These are phyloP conservation scores for Warburgia ugandensis DNA, from an alignment of 164 flowering plant genomes.

Conservation along the genomic window DNA sequence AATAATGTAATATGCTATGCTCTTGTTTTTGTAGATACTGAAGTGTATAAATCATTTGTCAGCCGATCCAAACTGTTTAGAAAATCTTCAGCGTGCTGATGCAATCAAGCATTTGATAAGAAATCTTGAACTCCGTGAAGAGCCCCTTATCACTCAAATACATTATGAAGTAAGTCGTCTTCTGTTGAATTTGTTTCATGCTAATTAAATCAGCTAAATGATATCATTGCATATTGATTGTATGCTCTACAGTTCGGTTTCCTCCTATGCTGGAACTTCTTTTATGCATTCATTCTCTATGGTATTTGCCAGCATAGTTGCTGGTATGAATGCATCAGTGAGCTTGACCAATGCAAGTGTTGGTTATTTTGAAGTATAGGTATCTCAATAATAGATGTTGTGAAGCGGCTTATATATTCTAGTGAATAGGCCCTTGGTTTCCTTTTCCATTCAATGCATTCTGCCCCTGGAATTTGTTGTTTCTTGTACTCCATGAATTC, in stretches of 20 bases:
- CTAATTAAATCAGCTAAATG: background rate
- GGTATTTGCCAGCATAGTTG: too few relatives aligned
- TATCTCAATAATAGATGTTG: too few relatives aligned
- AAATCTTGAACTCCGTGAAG: constrained; percentile 94
- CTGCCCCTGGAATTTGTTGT: too few relatives aligned
- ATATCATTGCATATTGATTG: background rate
- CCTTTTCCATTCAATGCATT: too few relatives aligned
- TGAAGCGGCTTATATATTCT: too few relatives aligned
- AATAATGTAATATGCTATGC: background rate
- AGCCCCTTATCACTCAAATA: constrained; percentile 73
- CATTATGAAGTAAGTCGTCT: constrained; percentile 66
- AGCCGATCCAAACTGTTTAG: constrained; percentile 95
- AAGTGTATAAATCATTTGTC: constrained; percentile 90
- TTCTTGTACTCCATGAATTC: too few relatives aligned
- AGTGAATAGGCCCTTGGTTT: too few relatives aligned
- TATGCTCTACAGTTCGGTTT: background rate
- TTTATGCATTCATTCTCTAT: too few relatives aligned
- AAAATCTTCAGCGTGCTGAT: constrained; percentile 93
- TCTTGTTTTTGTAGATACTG: constrained; percentile 43
- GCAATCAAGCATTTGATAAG: constrained; percentile 94
- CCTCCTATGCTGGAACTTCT: background rate
- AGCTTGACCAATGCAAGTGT: too few relatives aligned
- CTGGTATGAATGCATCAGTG: too few relatives aligned
- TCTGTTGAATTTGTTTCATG: background rate
- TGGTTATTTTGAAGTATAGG: too few relatives aligned